Evolutionary conservation across 2,329 filamentous ascomycete species (phyloP).

Genomic region (Amesomyces nigricolor): DNA sequence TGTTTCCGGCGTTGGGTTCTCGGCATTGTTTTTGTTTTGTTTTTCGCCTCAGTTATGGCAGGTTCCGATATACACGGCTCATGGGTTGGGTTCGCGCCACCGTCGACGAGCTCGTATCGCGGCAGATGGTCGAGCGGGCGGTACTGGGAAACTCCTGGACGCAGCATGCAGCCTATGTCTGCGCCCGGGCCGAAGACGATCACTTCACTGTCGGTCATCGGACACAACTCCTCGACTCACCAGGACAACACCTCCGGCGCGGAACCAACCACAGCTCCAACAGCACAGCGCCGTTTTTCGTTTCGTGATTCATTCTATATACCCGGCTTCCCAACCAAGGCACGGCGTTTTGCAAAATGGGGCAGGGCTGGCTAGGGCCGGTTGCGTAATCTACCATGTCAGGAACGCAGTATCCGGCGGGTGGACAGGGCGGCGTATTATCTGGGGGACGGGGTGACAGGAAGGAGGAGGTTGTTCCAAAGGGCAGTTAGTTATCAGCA

Average conservation of each 20-base stretch:
- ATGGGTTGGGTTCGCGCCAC: background rate
- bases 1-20: constrained; percentile 28
- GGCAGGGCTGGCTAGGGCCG: constrained; percentile 26
- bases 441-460: constrained; percentile 1
- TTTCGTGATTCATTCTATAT: constrained; percentile 38
- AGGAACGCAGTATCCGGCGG: background rate
- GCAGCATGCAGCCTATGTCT: too few relatives aligned
- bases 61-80: constrained; percentile 16
- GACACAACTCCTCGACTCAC: too few relatives aligned
- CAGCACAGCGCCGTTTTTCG: constrained; percentile 24
- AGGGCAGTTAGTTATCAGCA: constrained; percentile 2
- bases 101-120: background rate
- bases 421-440: background rate
- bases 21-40: constrained; percentile 21
- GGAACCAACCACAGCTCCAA: too few relatives aligned
- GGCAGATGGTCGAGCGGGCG: background rate
- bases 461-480: background rate
- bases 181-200: too few relatives aligned
- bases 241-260: too few relatives aligned
- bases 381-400: constrained; percentile 21
- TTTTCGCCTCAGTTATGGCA: constrained; percentile 17
- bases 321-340: constrained; percentile 33
- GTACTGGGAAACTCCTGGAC: too few relatives aligned
- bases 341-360: constrained; percentile 31
- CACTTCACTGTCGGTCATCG: too few relatives aligned